These are phyloP conservation scores for Pseudogymnoascus destructans DNA, from an alignment of 2,329 filamentous ascomycete genomes.

Conservation along the genomic window DNA sequence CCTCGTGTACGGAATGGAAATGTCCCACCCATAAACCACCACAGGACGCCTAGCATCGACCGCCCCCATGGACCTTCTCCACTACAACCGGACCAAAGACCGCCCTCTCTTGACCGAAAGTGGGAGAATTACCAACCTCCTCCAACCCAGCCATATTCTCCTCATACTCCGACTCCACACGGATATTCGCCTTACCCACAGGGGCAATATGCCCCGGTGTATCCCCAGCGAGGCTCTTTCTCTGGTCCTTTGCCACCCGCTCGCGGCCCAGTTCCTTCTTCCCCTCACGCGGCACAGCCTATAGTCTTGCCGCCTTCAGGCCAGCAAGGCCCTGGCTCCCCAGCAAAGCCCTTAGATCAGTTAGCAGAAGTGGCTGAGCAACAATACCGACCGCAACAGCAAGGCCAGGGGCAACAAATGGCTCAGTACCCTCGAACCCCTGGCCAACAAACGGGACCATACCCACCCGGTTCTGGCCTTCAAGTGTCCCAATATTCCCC, in stretches of 20 bases:
- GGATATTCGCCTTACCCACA: conserved; percentile 14
- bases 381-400: conserved; percentile 21
- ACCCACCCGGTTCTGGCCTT: not conserved
- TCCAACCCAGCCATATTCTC: conserved; percentile 12
- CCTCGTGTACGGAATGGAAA: conserved; percentile 10
- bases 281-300: conserved; percentile 19
- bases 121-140: conserved; percentile 22
- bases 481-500: not conserved
- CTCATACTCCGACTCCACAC: conserved; percentile 12
- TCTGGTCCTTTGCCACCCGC: conserved; percentile 20
- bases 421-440: conserved; percentile 2
- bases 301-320: conserved; percentile 21
- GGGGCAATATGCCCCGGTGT: not conserved
- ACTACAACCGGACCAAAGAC: conserved; percentile 18
- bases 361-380: conserved; percentile 24
- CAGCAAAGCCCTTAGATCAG: conserved; percentile 21
- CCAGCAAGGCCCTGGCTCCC: conserved; percentile 16
- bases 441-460: not conserved
- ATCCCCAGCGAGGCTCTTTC: conserved; percentile 17
- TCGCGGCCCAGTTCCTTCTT: conserved; percentile 23
- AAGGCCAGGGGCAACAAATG: conserved; percentile 21
- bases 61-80: conserved; percentile 17
- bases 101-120: conserved; percentile 13
- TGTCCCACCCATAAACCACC: conserved; percentile 6
- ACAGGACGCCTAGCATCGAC: conserved; percentile 10